Base-by-base conservation (phyloP, 805 yeast species). In the Barnettozyma californica region DNA sequence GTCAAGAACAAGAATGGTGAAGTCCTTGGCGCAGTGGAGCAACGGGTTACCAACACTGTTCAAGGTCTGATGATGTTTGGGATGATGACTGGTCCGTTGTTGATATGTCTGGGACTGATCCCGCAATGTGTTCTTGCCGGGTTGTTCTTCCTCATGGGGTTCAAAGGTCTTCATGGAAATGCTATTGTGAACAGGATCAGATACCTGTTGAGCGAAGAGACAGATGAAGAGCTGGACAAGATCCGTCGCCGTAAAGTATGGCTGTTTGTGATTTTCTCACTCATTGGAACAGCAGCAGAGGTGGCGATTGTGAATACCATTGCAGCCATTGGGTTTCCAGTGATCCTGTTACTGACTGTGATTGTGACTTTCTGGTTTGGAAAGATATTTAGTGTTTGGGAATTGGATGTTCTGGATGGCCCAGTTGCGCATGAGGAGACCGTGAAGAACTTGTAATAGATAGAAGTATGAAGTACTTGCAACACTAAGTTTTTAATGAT, bases 71-170 rank as follows among this genome's bases (percentile, higher is more conserved):
- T 92, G 64, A 87, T 89, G 9, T 67, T 92, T 50, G 94, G 87
- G 0, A 82, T 90, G 70, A 94, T 92, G 98, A 69, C 92, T 2
- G 74, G 95, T 14, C 99, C 99, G 0, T 74, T 92, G 31, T 70
- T 92, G 50, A 73, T 82, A 0, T 92, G 94, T 9, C 68, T 94
- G 27, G 92, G 91, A 0, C 69, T 81, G 27, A 85, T 92, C 25
- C 99, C 99, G 0, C 97, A 92, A 62, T 94, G 95, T 8, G 95
- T 92, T 1, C 70, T 92, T 18, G 87, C 97, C 0, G 99, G 99
- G 0, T 71, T 94, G 42, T 92, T 94, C 63, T 91, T 90, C 74
- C 80, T 88, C 52, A 92, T 92, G 98, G 97, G 96, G 0, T 71
- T 88, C 0, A 78, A 84, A 1, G 96, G 96, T 0, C 62, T 92